Evolutionary conservation across 441 rosid genomes (phyloP).

Genomic region (Geranium incanum): DNA sequence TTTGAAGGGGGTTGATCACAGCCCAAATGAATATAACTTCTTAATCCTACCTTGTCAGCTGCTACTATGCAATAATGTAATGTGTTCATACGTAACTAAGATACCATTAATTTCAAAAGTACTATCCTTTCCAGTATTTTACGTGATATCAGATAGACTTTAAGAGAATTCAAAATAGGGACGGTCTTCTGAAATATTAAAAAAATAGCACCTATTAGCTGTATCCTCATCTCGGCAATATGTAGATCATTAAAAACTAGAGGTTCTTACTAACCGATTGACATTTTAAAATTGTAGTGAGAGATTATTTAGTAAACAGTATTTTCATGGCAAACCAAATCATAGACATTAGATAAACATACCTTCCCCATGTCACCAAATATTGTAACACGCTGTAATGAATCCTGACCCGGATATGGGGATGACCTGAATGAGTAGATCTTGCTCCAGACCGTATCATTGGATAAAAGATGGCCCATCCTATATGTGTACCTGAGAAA

Average conservation of each 20-base stretch:
- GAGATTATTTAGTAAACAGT: too few species aligned
- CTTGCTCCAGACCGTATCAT: constrained; percentile 68
- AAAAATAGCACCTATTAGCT: too few species aligned
- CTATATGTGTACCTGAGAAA: constrained; percentile 59
- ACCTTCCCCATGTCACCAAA: constrained; percentile 98
- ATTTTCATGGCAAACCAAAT: background rate
- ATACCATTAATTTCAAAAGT: too few species aligned
- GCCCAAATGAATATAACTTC: background rate
- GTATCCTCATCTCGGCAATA: too few species aligned
- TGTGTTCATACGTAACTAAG: too few species aligned
- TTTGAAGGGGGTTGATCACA: background rate
- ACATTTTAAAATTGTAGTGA: too few species aligned
- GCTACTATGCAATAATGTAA: too few species aligned
- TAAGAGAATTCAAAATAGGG: background rate
- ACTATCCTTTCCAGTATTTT: background rate
- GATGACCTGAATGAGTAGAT: constrained; percentile 53
- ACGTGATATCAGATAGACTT: background rate
- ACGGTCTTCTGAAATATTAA: background rate
- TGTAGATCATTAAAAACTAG: too few species aligned
- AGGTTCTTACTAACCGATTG: background rate
- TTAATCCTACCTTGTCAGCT: too few species aligned
- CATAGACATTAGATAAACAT: background rate
- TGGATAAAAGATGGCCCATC: constrained; percentile 55
- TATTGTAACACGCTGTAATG: constrained; percentile 63
- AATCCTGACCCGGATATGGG: constrained; percentile 86